Evolutionary conservation across 2,329 filamentous ascomycete genomes (phyloP).

Genomic region (Dothideomycetes sp.): DNA sequence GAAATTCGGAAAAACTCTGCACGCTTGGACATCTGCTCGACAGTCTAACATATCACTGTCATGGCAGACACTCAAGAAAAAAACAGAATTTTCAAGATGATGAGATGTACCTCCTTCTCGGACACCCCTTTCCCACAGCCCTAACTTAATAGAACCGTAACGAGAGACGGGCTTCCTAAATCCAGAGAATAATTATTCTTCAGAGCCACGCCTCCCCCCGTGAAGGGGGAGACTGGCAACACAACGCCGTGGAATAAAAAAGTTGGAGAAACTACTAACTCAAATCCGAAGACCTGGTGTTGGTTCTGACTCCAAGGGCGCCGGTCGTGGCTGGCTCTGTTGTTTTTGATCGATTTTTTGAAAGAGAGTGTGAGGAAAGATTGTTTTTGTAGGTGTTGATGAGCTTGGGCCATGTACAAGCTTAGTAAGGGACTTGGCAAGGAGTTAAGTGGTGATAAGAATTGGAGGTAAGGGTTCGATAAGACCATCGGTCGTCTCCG

Average conservation of each 20-base stretch:
- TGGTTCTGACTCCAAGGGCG: no score
- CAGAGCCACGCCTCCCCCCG: conserved; percentile 49
- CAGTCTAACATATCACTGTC: no score
- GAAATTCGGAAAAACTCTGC: no score
- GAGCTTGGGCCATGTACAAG: conserved; percentile 5
- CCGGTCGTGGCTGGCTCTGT: conserved; percentile 62
- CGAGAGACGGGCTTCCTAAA: conserved; percentile 64
- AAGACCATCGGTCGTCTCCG: conserved; percentile 1
- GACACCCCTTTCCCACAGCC: conserved; percentile 63
- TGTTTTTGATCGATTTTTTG: conserved; percentile 49
- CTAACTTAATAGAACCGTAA: conserved; percentile 60
- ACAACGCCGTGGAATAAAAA: conserved; percentile 48
- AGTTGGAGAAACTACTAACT: conserved; percentile 15
- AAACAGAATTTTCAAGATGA: background rate
- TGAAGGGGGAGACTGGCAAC: conserved; percentile 54
- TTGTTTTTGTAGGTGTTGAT: conserved; percentile 3
- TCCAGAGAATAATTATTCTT: conserved; percentile 46
- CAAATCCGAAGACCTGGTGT: no score
- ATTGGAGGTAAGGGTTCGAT: background rate
- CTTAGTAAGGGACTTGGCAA: background rate
- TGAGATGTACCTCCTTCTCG: conserved; percentile 57
- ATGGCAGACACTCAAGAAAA: conserved; percentile 2
- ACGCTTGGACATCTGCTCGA: no score
- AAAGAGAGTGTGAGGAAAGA: conserved; percentile 21
- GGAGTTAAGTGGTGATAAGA: background rate